Base-by-base conservation (phyloP, 495 filamentous ascomycete species). In the Annulohypoxylon stygium region DNA sequence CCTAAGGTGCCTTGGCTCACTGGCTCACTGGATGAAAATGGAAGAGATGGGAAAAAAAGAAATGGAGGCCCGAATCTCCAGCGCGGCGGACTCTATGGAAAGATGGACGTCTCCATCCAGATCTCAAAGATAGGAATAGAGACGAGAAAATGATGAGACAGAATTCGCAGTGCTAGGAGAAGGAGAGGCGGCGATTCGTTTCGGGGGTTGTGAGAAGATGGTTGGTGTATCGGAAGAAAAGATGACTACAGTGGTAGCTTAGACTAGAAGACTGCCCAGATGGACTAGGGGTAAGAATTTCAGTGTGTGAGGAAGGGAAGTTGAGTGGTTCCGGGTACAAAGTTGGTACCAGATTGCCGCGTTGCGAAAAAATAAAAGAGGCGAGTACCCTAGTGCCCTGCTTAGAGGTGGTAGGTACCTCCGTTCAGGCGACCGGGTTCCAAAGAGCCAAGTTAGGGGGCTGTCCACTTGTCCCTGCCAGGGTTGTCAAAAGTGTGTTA, bases 51-150 rank as follows among this genome's bases (percentile, higher is more conserved):
- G 66, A 54, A 69, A 67, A 60, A 71, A 65, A 33, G 64, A 74
- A 70, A 74, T 70, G 77, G 77, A 79, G 77, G 77, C 77, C 77
- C 77, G 77, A 76, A 79, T 79, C 77, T 79, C 77, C 77, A 79
- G 75, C 77, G 73, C 77, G 68, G 61, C 77, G 77, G 77, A 79
- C 75, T 75, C 77, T 79, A 79, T 74, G 59, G 9, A 16, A 65
- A 70, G 59, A 74, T 65, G 67, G 70, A 65, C 60, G 74, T 65
- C 75, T 67, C 77, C 77, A 79, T 79, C 77, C 77, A 79, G 77
- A 53, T 70, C 61, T 36, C n/a, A 45, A 30, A 70, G 65, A 62
- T 67, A 74, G 73, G 67, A 75, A 16, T 64, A 76, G 70, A 69
- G 67, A 70, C 65, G 66, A 55, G 50, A 59, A 63, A 50, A 47